Base-by-base conservation (phyloP, 1,284 basidiomycete species). In the Pterulicium gracile region DNA sequence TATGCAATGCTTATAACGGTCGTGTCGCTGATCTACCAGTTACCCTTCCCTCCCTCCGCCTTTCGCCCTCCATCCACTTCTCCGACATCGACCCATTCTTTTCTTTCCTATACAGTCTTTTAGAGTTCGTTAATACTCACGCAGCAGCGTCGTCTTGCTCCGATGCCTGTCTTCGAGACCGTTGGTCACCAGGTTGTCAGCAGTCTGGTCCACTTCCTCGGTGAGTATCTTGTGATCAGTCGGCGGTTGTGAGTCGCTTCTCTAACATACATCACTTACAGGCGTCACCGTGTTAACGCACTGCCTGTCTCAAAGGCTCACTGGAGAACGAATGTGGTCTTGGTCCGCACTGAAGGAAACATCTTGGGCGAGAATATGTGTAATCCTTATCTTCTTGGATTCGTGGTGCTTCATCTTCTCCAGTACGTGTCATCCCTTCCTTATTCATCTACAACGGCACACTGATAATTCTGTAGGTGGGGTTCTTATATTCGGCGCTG, bases 361-460 rank as follows among this genome's bases (percentile, higher is more conserved):
- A 20, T 54, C 52, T 12, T 56, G 55, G 49, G 55, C 64, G 2
- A 52, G 61, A n/a, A 32, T 60, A 4, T 56, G 58, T 24, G 54
- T 63, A 14, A 42, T 63, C 7, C 34, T 60, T 10, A 54, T 57
- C 15, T 58, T 67, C 39, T 12, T 58, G 2, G 60, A 60, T 22
- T 61, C 66, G 58, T 65, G 66, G 60, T 43, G 58, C 1, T 64
- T 65, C 43, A 52, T 66, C 14, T 58, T 66, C 43, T 57, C 59
- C n/a, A 54, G 63, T 63, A 43, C 24, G 62, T 55, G 1, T 17
- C 39, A n/a, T 4, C 19, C 44, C 13, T 7, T 12, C n/a, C 45
- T 19, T 23, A 41, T 34, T n/a, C n/a, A 21, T 7, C 4, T 17
- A 17, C 4, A 21, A n/a, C 24, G 43, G 17, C 27, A 34, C 19